Base-by-base conservation (phyloP, 306 rosid genomes). In the Herpetospermum pedunculosum region DNA sequence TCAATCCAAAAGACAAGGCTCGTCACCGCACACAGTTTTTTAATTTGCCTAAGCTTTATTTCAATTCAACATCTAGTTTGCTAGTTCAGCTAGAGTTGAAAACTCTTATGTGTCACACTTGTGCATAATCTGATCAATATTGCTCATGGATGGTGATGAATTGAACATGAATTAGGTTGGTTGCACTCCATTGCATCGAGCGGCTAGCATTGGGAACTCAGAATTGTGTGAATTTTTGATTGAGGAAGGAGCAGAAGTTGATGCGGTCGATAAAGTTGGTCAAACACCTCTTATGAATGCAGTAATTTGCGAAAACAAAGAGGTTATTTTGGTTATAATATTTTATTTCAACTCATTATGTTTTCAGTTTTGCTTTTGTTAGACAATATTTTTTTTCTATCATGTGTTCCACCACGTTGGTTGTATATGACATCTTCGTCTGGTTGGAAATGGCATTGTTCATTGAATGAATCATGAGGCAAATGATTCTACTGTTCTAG, bases 241-340 rank as follows among this genome's bases (percentile, higher is more conserved):
- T 60, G 98, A 94, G 85, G 96, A 94, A 87, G 98, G 97, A 43
- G 98, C 98, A n/a, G 95, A 94, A 57, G 80, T 94, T 75, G 98
- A 94, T 77, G 85, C 86, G 48, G 85, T 73, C 71, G 98, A 92
- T 69, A 87, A 77, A 80, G 79, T 82, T 75, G 97, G 97, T 52
- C 96, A 92, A 83, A 90, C 97, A 67, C 89, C 97, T 73, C 82
- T 92, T 34, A 94, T 89, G 97, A 80, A 71, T 83, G 96, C 98
- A 5, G 98, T 91, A 81, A 84, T 94, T 81, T 89, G 87, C 80
- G 2, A 82, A 54, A 79, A 91, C 84, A 88, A 80, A 82, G 92
- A 89, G 92, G 98, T 91, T 77, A 60, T 84, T 49, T 80, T 79
- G 5, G 35, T 38, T 13, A 4, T 14, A 41, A 26, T 41, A 25